Evolutionary conservation across 768 basidiomycete genomes (phyloP).

Genomic region (Naganishia antarctica): DNA sequence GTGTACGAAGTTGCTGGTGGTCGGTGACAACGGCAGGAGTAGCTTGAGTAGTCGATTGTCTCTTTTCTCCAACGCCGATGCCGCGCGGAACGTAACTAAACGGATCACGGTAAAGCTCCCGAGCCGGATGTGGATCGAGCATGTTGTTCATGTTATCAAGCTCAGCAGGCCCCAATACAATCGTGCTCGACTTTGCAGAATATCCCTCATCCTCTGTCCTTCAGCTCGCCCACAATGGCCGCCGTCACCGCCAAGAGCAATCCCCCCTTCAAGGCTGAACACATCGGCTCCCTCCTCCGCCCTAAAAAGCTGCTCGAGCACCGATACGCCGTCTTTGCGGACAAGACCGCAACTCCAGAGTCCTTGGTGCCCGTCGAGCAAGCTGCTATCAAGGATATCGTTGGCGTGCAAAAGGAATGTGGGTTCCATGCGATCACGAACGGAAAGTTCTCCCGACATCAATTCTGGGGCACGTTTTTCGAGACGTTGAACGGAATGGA

Average conservation of each 20-base stretch:
- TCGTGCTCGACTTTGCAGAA: too few relatives aligned
- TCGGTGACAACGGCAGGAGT: too few relatives aligned
- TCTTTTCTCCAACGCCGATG: too few relatives aligned
- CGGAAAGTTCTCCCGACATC: constrained; percentile 54
- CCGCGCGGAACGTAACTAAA: too few relatives aligned
- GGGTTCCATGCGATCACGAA: constrained; percentile 63
- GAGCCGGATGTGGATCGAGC: too few relatives aligned
- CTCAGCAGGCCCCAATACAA: too few relatives aligned
- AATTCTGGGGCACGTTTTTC: constrained; percentile 65
- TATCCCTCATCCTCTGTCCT: too few relatives aligned
- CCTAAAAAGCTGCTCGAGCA: constrained; percentile 54
- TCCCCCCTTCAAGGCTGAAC: constrained; percentile 57
- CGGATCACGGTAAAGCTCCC: too few relatives aligned
- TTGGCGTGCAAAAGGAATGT: constrained; percentile 57
- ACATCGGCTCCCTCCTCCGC: constrained; percentile 62
- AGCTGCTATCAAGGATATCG: constrained; percentile 56
- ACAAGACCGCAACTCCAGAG: constrained; percentile 51
- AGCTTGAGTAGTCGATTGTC: too few relatives aligned
- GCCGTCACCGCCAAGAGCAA: neutral
- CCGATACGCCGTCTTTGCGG: constrained; percentile 41
- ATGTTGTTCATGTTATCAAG: too few relatives aligned
- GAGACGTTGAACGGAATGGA: constrained; percentile 63
- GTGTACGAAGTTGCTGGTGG: too few relatives aligned
- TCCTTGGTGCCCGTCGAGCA: constrained; percentile 57
- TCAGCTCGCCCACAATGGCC: constrained; percentile 3